Base-by-base conservation (phyloP, 73 alveolate genomes). In the Blepharisma stoltei region DNA sequence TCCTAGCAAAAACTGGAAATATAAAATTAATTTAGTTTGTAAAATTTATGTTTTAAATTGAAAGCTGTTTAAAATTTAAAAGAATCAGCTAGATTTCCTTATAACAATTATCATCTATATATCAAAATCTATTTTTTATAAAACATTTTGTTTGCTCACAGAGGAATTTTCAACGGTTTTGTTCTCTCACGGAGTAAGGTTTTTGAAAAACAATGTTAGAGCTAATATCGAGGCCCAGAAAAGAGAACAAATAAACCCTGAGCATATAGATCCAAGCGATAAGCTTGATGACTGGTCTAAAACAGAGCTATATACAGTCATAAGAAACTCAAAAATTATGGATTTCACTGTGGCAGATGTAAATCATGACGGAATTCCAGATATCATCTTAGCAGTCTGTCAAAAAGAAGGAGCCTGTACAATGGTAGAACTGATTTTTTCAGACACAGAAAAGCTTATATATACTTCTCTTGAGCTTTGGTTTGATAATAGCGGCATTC, bases 261-360 rank as follows among this genome's bases (percentile, higher is more conserved):
- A 60, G 4, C 46, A 18, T 9, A 38, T 38, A 18, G 73, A 60
- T 14, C 14, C 14, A 8, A 38, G 48, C n/a, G 37, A 14, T 14
- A 60, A 60, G 23, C 73, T 60, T 18, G 73, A 60, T 14, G 73
- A 60, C 73, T 60, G 73, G 73, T 1, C 73, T 60, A n/a, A 60
- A 20, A 14, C 11, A 1, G 73, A 60, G 46, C 73, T 60, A 20
- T 20, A 1, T 38, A 18, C 73, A n/a, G 66, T 52, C n/a, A 9
- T 9, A 14, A 60, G 23, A 38, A 14, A n/a, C 46, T 60, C 73
- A 2, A 20, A 8, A 14, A 14, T 60, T 11, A 60, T 60, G 46
- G 73, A 60, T 38, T 60, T 60, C 73, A 8, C 18, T 11, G 46
- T 60, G 46, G 38, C 73, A 1, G 73, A 60, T 25, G 48, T 60